Conservation (phyloP, 768 basidiomycete species). For the Termitomyces sp. region DNA sequence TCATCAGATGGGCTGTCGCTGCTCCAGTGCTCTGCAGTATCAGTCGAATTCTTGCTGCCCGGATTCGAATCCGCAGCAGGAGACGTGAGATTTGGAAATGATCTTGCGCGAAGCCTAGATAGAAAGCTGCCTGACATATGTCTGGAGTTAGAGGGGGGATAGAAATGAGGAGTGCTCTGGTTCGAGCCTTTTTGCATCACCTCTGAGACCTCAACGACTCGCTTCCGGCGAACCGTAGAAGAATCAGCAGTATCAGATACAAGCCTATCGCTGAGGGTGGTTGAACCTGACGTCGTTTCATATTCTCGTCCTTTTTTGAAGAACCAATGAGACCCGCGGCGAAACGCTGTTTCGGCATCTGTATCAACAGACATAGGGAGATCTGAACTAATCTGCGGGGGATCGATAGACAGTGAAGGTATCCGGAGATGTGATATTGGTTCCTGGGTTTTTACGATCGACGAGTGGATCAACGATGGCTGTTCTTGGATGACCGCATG, state of each 20-base stretch:
- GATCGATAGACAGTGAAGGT: slow-evolving; percentile 19
- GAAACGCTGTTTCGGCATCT: slow-evolving; percentile 71
- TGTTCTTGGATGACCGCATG: slow-evolving; percentile 15
- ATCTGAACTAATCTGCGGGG: slow-evolving; percentile 39
- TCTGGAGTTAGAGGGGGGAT: slow-evolving; percentile 2
- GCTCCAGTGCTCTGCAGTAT: slow-evolving; percentile 41
- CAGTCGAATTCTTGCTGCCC: slow-evolving; percentile 20
- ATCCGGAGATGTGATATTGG: slow-evolving; percentile 9
- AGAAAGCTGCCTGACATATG: slow-evolving; percentile 31
- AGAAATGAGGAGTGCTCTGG: background rate
- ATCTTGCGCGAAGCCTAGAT: slow-evolving; percentile 36
- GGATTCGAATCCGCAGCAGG: slow-evolving; percentile 22
- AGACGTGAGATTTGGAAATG: slow-evolving; percentile 37
- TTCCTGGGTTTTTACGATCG: slow-evolving; percentile 8
- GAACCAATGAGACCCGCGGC: slow-evolving; percentile 49
- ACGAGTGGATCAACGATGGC: slow-evolving; percentile 18
- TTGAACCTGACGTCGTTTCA: slow-evolving; percentile 26
- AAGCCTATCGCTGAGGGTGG: slow-evolving; percentile 25
- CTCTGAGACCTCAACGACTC: slow-evolving; percentile 37
- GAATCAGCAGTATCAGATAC: slow-evolving; percentile 34
- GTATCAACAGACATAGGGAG: slow-evolving; percentile 70
- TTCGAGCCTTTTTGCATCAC: background rate
- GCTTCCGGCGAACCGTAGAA: slow-evolving; percentile 40
- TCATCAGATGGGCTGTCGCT: slow-evolving; percentile 59
- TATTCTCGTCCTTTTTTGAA: slow-evolving; percentile 44